A percentile compares a stretch with the other conserved stretches of the same genome.
These are phyloP conservation scores for Claviceps arundinis DNA, from an alignment of 2,329 filamentous ascomycete genomes.

Conservation along the genomic window DNA sequence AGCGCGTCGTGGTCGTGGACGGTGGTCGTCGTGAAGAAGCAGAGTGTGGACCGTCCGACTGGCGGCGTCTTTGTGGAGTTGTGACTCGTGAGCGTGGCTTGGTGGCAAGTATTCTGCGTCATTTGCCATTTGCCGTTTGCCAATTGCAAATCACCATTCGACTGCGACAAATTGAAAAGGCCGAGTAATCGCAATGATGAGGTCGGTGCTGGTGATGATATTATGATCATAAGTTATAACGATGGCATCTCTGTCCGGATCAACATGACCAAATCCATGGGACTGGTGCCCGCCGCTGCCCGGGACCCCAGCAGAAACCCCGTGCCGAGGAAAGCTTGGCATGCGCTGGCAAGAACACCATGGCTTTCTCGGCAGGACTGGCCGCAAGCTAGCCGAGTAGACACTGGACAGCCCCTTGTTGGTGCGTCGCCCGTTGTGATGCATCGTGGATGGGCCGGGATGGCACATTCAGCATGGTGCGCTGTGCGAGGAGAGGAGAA, in stretches of 20 bases:
- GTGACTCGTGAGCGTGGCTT: not conserved
- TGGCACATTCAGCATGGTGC: not conserved
- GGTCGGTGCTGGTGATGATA: not conserved
- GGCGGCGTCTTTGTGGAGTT: not conserved
- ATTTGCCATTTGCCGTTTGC: not conserved
- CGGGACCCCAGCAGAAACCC: conserved; percentile 1
- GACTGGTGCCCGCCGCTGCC: not conserved
- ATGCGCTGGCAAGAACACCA: conserved; percentile 2
- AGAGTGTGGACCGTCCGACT: too few relatives aligned
- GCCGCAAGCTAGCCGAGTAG: not conserved
- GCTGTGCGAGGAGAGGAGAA: not conserved
- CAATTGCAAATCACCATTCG: not conserved
- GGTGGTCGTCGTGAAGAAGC: not conserved
- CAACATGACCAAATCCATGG: not conserved
- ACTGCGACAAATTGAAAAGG: not conserved
- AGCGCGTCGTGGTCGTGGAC: not conserved
- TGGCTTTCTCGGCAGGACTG: not conserved
- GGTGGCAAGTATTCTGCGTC: not conserved
- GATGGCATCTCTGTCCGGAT: conserved; percentile 9
- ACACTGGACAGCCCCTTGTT: not conserved
- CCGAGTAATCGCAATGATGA: not conserved
- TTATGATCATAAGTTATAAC: too few relatives aligned
- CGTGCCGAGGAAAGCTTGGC: conserved; percentile 12
- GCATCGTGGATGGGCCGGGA: not conserved
- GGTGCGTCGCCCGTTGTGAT: not conserved